phyloP scores from a whole-genome alignment of 306 rosid genomes.

The Prunus dulcis region DNA sequence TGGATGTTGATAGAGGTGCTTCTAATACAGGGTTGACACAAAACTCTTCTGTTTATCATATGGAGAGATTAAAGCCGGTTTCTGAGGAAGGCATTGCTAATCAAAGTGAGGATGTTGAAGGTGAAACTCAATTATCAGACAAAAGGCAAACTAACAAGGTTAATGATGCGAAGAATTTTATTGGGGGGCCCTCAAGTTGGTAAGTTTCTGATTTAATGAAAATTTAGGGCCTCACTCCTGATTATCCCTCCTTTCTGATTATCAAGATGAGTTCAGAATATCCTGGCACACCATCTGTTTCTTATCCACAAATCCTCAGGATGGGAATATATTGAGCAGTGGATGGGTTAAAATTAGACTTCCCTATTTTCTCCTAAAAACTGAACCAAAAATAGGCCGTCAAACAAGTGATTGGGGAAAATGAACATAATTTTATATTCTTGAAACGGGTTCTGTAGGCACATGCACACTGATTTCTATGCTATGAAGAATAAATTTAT shows the following conservation, averaged over 20 bases:
- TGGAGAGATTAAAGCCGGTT: constrained; percentile 35
- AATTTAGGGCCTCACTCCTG: constrained; percentile 23
- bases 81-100: constrained; percentile 24
- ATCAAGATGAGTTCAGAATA: neutral
- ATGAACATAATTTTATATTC: neutral
- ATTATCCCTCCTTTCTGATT: constrained; percentile 5
- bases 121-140: constrained; percentile 38
- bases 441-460: too few species aligned
- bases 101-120: constrained; percentile 27
- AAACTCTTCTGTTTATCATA: constrained; percentile 29
- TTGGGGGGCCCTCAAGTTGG: constrained; percentile 88
- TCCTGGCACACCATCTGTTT: neutral
- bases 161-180: constrained; percentile 45
- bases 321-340: too few species aligned
- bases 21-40: constrained; percentile 26
- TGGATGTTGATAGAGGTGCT: constrained; percentile 45
- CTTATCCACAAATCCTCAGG: too few species aligned
- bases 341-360: neutral
- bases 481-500: too few species aligned
- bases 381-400: neutral
- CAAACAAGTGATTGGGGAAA: neutral
- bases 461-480: too few species aligned
- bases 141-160: constrained; percentile 34
- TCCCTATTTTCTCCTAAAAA: neutral
- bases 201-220: constrained; percentile 29